Conservation (phyloP, 345 rosid species). For the Zanthoxylum bungeanum region DNA sequence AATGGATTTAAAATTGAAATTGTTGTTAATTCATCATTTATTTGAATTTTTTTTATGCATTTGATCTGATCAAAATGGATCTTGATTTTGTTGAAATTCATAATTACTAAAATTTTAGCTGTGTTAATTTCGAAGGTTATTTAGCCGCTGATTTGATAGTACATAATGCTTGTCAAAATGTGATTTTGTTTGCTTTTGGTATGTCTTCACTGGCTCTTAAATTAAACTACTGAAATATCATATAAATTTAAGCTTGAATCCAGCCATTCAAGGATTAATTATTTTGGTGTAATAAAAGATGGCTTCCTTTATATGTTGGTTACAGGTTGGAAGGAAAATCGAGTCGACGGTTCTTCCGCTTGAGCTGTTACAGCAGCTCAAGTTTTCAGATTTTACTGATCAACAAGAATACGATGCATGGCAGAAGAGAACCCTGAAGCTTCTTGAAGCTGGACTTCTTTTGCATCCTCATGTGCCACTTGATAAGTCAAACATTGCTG, state of each 20-base stretch:
- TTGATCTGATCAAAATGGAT: conserved; percentile 4
- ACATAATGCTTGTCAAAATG: not conserved
- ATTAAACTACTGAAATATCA: not conserved
- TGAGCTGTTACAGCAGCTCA: conserved; percentile 90
- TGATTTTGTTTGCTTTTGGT: conserved; percentile 5
- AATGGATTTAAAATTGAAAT: not conserved
- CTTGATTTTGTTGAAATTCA: not conserved
- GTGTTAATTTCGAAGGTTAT: not conserved
- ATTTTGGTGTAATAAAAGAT: not conserved
- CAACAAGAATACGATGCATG: conserved; percentile 82
- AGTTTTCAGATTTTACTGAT: conserved; percentile 81
- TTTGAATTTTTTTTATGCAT: not conserved
- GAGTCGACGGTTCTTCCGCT: conserved; percentile 87
- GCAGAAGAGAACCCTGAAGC: conserved; percentile 77
- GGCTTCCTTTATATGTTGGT: conserved; percentile 1
- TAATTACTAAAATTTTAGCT: not conserved
- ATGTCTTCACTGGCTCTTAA: conserved; percentile 2
- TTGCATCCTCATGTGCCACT: conserved; percentile 81
- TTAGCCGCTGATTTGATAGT: not conserved
- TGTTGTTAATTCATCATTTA: not conserved
- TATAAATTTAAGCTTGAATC: not conserved
- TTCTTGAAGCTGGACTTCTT: conserved; percentile 90
- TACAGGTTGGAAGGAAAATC: conserved; percentile 83
- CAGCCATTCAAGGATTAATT: not conserved
- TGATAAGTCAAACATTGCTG: conserved; percentile 53